Base-by-base conservation (phyloP, 805 yeast species). In the Candida stauntonica region DNA sequence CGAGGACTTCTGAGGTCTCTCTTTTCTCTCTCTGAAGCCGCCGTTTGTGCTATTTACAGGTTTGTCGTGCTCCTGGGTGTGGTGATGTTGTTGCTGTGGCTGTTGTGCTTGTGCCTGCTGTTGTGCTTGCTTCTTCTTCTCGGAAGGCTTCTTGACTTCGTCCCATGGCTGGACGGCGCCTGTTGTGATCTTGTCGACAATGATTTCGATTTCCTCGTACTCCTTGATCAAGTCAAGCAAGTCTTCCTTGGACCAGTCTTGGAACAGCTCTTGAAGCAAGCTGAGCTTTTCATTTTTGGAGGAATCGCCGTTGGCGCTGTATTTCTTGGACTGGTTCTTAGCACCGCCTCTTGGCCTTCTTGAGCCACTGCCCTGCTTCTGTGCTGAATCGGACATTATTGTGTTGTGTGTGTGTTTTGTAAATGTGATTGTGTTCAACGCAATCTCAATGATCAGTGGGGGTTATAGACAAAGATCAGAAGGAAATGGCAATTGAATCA, bases 161-260 rank as follows among this genome's bases (percentile, higher is more conserved):
- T 87, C 97, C 96, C 98, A 91, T 63, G 84, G 86, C 50, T 83
- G 73, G 27, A 86, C 94, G 54, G 84, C 83, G 49, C 96, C 95
- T 45, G 87, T 85, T 41, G 94, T 81, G 63, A 93, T 89, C 61
- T 87, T 81, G 57, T 83, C 89, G 47, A 86, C 81, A 48, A 93
- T 86, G 31, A 75, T 72, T 57, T 83, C 94, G 50, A 88, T 69
- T 58, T 84, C 88, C 46, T 79, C 70, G 47, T 81, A 75, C 63
- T 93, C 98, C 41, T 71, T 70, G 51, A 89, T 78, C 42, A 87
- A 78, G 37, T 81, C 76, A 32, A 70, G 65, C 58, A 93, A 77
- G 59, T 93, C 99, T 20, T 85, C 95, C 38, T 73, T 70, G 33
- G 85, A 75, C 99, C 99, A 93, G 58, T 86, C 96, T 31, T 97